phyloP scores from a whole-genome alignment of 176 grass and related monocot genomes.

The Hyparrhenia diplandra region DNA sequence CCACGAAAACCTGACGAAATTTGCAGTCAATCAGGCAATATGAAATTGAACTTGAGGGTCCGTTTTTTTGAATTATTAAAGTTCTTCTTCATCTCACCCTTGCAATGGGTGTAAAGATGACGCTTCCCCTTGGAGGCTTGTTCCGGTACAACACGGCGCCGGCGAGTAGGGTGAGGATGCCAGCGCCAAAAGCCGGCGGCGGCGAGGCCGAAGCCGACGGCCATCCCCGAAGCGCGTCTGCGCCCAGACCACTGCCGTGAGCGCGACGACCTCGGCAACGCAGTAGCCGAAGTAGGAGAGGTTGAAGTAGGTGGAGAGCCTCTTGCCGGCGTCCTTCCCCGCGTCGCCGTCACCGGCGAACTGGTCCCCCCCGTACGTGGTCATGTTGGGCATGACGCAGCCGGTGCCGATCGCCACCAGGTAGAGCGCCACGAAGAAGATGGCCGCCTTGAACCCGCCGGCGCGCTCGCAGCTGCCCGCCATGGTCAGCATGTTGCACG shows the following conservation, averaged over 20 bases:
- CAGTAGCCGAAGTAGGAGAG: slow-evolving; percentile 59
- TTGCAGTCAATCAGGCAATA: no score
- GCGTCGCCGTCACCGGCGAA: not conserved
- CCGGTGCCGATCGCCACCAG: slow-evolving; percentile 54
- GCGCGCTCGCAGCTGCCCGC: slow-evolving; percentile 33
- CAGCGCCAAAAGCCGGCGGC: slow-evolving; percentile 38
- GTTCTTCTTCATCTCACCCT: slow-evolving; percentile 13
- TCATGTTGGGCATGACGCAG: slow-evolving; percentile 66
- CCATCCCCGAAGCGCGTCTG: slow-evolving; percentile 52
- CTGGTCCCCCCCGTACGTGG: slow-evolving; percentile 50
- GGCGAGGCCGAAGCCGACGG: slow-evolving; percentile 28
- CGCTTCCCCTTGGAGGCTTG: slow-evolving; percentile 31
- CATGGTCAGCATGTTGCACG: slow-evolving; percentile 45
- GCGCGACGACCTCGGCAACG: slow-evolving; percentile 47
- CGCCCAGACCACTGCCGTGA: slow-evolving; percentile 52
- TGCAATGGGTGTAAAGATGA: slow-evolving; percentile 30
- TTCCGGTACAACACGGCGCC: slow-evolving; percentile 45
- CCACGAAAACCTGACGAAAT: slow-evolving; percentile 45
- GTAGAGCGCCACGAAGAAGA: slow-evolving; percentile 61
- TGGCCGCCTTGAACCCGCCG: slow-evolving; percentile 21
- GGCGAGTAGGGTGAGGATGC: slow-evolving; percentile 12
- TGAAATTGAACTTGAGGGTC: no score
- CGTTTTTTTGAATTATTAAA: not conserved
- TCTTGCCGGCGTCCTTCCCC: slow-evolving; percentile 10
- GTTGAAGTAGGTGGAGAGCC: slow-evolving; percentile 58